These are phyloP conservation scores for Scleroderma bovista DNA, from an alignment of 768 basidiomycete species.

Conservation along the genomic window DNA sequence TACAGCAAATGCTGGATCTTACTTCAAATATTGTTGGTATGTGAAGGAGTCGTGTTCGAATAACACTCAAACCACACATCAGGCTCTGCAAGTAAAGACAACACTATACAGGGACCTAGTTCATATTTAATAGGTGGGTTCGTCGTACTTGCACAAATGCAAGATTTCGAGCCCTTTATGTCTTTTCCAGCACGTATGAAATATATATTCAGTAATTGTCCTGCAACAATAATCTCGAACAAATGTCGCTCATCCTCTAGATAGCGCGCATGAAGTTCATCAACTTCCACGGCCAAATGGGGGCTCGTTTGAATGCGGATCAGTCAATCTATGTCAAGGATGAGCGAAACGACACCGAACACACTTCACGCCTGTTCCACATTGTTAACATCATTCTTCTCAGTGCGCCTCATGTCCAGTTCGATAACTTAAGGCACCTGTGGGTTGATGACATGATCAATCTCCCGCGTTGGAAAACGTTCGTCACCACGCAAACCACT, in stretches of 20 bases:
- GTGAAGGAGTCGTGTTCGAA: neutral
- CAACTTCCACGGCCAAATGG: constrained; percentile 43
- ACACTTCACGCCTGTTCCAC: constrained; percentile 4
- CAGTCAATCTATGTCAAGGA: constrained; percentile 31
- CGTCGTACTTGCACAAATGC: neutral
- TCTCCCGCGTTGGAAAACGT: constrained; percentile 4
- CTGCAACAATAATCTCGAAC: neutral
- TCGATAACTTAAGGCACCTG: constrained; percentile 4
- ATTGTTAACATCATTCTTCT: constrained; percentile 14
- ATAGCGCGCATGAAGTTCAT: constrained; percentile 32
- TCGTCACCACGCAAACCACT: neutral
- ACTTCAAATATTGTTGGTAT: neutral
- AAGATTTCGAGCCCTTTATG: neutral
- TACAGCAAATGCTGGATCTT: neutral
- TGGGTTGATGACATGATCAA: constrained; percentile 4
- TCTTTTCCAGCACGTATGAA: constrained; percentile 35
- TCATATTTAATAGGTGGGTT: neutral
- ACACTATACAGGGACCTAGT: neutral
- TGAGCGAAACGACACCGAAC: neutral
- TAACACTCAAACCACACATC: neutral
- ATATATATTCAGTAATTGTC: constrained; percentile 34
- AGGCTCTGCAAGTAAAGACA: neutral
- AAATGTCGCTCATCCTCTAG: neutral
- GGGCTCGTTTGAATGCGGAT: constrained; percentile 40
- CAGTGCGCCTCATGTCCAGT: constrained; percentile 22